Conservation (phyloP, 2,329 filamentous ascomycete species). For the Hirsutella rhossiliensis region DNA sequence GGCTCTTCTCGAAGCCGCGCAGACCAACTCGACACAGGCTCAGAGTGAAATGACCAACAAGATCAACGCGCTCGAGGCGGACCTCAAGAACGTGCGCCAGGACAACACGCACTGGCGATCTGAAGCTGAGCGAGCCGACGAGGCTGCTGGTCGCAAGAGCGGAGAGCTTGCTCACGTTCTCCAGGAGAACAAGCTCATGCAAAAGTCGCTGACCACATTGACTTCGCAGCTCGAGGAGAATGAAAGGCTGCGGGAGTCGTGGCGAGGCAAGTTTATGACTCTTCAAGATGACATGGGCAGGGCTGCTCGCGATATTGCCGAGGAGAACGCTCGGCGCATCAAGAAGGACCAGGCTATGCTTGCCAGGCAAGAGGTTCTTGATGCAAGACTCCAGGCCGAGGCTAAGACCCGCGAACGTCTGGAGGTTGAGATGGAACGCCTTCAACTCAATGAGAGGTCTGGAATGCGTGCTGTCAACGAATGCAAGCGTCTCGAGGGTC, state of each 20-base stretch:
- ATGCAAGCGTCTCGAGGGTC: slow-evolving; percentile 44
- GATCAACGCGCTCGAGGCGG: slow-evolving; percentile 38
- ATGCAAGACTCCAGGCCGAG: slow-evolving; percentile 65
- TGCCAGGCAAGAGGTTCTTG: slow-evolving; percentile 68
- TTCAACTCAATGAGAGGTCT: slow-evolving; percentile 52
- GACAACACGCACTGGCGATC: slow-evolving; percentile 49
- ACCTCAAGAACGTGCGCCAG: slow-evolving; percentile 42
- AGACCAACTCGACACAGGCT: slow-evolving; percentile 41
- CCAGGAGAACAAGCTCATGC: slow-evolving; percentile 60
- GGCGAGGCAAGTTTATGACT: slow-evolving; percentile 72
- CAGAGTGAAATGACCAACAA: slow-evolving; percentile 44
- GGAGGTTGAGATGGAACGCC: slow-evolving; percentile 52
- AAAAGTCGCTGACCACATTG: slow-evolving; percentile 60
- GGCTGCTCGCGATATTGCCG: slow-evolving; percentile 66
- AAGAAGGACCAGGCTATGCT: slow-evolving; percentile 70
- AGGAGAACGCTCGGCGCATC: slow-evolving; percentile 69
- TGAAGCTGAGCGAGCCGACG: slow-evolving; percentile 47
- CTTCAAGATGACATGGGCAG: slow-evolving; percentile 79
- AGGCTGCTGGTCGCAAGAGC: slow-evolving; percentile 34
- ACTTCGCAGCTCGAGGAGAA: slow-evolving; percentile 76
- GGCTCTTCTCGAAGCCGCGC: slow-evolving; percentile 56
- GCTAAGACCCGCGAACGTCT: slow-evolving; percentile 55
- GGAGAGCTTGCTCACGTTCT: slow-evolving; percentile 35
- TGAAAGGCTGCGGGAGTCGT: slow-evolving; percentile 68
- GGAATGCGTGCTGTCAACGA: slow-evolving; percentile 53